Evolutionary conservation across 176 grass and related monocot species (phyloP).

Genomic region (Stipa capillata): DNA sequence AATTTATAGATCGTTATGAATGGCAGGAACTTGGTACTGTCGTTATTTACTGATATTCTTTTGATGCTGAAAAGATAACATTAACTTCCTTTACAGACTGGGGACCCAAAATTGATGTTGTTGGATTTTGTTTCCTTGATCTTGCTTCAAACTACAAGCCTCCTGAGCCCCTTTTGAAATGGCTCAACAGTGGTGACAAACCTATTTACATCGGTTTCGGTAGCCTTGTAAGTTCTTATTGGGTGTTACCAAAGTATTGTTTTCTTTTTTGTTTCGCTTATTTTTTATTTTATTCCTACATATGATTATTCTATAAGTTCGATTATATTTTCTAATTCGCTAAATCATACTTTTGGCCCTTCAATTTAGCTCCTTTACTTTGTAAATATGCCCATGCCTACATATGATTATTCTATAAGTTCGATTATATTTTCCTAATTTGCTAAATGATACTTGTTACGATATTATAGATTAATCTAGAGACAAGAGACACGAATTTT

Average conservation of each 20-base stretch:
- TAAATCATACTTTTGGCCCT: neutral
- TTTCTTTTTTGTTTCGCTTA: neutral
- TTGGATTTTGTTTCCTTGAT: constrained; percentile 78
- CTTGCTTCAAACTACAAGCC: constrained; percentile 65
- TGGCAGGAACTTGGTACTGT: neutral
- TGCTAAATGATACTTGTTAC: no score
- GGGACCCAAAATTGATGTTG: constrained; percentile 66
- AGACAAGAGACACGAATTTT: no score
- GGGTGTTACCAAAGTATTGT: neutral
- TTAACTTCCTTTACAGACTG: constrained; percentile 43
- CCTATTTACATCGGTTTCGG: constrained; percentile 83
- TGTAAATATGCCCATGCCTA: neutral
- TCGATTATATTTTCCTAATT: neutral
- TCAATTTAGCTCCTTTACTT: neutral
- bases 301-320: neutral
- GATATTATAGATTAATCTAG: no score
- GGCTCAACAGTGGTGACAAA: constrained; percentile 47
- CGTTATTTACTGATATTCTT: neutral
- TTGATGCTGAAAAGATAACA: neutral
- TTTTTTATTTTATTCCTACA: neutral
- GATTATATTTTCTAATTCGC: neutral
- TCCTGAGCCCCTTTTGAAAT: constrained; percentile 38
- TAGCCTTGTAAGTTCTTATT: constrained; percentile 48
- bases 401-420: neutral
- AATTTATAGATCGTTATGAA: neutral